Evolutionary conservation across 2,329 filamentous ascomycete genomes (phyloP), one percentile per base, ranked within the genome.

Genomic region (Scolecobasidium constrictum): DNA sequence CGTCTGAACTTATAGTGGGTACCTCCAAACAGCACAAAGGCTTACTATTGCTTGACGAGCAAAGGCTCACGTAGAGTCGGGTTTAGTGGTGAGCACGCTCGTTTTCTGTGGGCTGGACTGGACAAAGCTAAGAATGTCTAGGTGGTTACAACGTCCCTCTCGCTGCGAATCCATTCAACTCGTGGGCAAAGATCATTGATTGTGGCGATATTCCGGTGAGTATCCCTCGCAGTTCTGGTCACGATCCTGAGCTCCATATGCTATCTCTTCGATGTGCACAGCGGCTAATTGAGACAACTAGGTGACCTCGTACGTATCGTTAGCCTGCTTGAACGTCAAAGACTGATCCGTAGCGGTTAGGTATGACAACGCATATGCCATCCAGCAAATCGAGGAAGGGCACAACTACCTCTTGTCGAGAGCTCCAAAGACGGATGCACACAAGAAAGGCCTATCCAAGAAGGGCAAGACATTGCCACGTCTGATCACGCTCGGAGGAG

Each of bases 1-100:
- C 76, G 85, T 51, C 74, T 92, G 50, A 92, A 90, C 65, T 78
- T 92, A 45, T 92, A 92, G 83, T 88, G 79, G 54, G 79, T 72
- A 39, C 38, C 12, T n/a, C 40, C 38, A n/a, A 15, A 47, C 45
- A n/a, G 46, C 48, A 49, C 53, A 7, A 31, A 44, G 21, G 46
- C 48, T 52, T 51, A 50, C 50, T 46, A 6, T 21, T 38, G 36
- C 35, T 43, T 52, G 48, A 23, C 52, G 53, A 50, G 51, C 46
- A 49, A 43, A 68, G 63, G 66, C 66, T 68, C 64, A 69, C 64
- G 64, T 45, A 71, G 63, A 56, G 54, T 72, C 48, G 58, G 63
- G 43, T 70, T 67, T 60, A 90, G 84, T 58, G 86, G 45, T 44
- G 15, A 38, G 42, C 16, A 9, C 23, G 12, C 5, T 34, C 17